Conservation (phyloP, 2,329 filamentous ascomycete species). For the Amauroascus niger region DNA sequence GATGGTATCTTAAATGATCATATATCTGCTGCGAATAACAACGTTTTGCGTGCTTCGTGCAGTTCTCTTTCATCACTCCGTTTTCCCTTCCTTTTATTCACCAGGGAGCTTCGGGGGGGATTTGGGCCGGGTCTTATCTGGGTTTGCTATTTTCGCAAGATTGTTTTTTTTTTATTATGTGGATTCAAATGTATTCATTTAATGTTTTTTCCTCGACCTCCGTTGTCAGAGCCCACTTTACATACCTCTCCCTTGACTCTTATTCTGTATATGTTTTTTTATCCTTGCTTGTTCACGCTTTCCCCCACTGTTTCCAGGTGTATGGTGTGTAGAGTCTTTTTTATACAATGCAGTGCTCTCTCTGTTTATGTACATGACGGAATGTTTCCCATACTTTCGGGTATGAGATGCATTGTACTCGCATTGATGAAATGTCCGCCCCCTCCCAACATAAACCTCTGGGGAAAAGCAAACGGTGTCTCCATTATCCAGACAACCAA, state of each 20-base stretch:
- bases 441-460: too few relatives aligned
- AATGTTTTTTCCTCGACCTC: not conserved
- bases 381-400: not conserved
- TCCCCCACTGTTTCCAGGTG: not conserved
- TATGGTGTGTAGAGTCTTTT: not conserved
- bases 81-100: not conserved
- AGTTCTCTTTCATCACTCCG: not conserved
- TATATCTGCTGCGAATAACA: slow-evolving; percentile 4
- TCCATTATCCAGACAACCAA: not conserved
- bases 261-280: not conserved
- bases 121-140: not conserved
- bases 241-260: not conserved
- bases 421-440: too few relatives aligned
- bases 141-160: not conserved
- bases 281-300: not conserved
- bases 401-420: not conserved
- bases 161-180: not conserved
- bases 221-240: not conserved
- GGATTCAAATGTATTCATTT: slow-evolving; percentile 2
- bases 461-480: not conserved
- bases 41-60: not conserved
- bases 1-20: slow-evolving; percentile 34
- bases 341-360: not conserved
- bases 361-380: not conserved
- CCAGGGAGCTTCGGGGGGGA: not conserved